Conservation (phyloP, 2,329 filamentous ascomycete species). For the Botrytis elliptica region DNA sequence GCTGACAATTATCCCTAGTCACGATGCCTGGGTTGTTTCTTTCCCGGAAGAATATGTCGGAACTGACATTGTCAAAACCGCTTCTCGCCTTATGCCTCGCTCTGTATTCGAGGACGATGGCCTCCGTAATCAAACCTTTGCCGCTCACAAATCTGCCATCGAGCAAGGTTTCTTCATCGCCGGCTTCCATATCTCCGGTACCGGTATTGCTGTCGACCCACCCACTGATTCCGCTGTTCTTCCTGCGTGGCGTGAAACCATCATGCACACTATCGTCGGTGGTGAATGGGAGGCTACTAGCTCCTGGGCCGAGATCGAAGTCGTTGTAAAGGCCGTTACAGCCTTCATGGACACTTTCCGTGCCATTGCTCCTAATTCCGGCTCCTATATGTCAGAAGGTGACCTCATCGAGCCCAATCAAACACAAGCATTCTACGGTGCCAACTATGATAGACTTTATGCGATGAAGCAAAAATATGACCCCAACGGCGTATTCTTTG, state of each 20-base stretch:
- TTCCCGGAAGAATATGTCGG: conserved; percentile 44
- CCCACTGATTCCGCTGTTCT: conserved; percentile 42
- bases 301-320: conserved; percentile 47
- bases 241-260: conserved; percentile 30
- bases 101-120: conserved; percentile 40
- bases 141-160: conserved; percentile 38
- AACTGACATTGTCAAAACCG: conserved; percentile 37
- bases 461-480: conserved; percentile 27
- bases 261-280: conserved; percentile 27
- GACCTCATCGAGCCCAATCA: conserved; percentile 23
- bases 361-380: conserved; percentile 21
- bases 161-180: conserved; percentile 40
- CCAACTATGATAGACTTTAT: conserved; percentile 28
- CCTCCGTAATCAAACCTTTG: conserved; percentile 33
- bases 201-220: conserved; percentile 3
- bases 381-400: conserved; percentile 22
- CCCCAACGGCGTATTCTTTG: conserved; percentile 27
- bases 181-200: conserved; percentile 32
- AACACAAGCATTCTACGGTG: conserved; percentile 43
- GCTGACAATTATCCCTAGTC: conserved; percentile 26
- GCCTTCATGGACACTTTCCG: conserved; percentile 27
- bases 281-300: conserved; percentile 33
- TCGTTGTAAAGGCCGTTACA: conserved; percentile 41
- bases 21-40: conserved; percentile 40
- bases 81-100: conserved; percentile 45